Percentiles rank a stretch among this genome's conserved stretches.
These are phyloP conservation scores for Daldinia caldariorum DNA, from an alignment of 495 filamentous ascomycete species.

Conservation along the genomic window DNA sequence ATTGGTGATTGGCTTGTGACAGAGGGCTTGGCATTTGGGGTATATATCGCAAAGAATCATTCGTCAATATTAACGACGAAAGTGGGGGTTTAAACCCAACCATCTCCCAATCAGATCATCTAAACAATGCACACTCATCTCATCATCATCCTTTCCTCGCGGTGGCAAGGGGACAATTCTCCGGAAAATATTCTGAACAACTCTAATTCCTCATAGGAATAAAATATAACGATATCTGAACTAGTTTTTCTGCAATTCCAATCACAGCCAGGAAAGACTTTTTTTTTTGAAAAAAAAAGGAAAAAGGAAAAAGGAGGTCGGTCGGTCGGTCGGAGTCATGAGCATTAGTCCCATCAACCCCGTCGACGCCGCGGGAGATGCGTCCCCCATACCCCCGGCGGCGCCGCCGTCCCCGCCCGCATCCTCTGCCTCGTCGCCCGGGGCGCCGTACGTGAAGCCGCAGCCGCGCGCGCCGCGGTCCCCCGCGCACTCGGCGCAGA, in stretches of 20 bases:
- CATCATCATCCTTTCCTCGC: too few species aligned
- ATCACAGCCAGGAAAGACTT: neutral
- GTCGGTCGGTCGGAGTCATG: neutral
- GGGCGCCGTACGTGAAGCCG: conserved; percentile 43
- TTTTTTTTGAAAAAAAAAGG: too few species aligned
- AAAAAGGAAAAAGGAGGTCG: neutral
- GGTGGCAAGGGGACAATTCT: neutral
- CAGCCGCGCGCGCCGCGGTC: conserved; percentile 53
- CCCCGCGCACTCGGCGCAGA: conserved; percentile 45
- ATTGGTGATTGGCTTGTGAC: neutral
- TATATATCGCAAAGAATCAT: neutral
- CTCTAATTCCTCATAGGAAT: neutral
- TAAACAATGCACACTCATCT: too few species aligned
- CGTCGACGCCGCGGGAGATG: neutral
- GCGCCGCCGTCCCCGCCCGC: conserved; percentile 29
- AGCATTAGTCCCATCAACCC: neutral
- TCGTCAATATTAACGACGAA: neutral
- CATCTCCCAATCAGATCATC: conserved; percentile 9
- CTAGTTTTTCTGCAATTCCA: neutral
- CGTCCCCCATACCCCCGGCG: conserved; percentile 24
- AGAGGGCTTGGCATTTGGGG: too few species aligned
- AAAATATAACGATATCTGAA: neutral
- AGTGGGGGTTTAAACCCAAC: neutral
- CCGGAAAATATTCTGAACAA: neutral
- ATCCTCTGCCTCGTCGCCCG: conserved; percentile 24